Evolutionary conservation across 768 basidiomycete species (phyloP).

Genomic region (Podaxis mareebaensis): DNA sequence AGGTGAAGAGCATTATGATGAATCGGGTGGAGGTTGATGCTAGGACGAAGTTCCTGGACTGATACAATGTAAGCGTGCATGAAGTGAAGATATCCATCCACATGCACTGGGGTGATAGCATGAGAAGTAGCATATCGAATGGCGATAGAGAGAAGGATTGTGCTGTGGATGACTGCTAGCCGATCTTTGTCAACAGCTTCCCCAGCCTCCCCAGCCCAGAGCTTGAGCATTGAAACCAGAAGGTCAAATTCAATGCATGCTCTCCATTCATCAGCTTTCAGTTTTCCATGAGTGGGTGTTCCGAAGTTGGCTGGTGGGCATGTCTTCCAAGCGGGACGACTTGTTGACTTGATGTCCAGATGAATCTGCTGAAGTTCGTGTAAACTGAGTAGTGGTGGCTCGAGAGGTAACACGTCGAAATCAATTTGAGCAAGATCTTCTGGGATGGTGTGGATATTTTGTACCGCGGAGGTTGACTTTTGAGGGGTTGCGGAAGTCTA

Average conservation of each 20-base stretch:
- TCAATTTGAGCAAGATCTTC: background rate
- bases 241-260: slow-evolving; percentile 24
- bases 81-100: slow-evolving; percentile 11
- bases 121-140: slow-evolving; percentile 17
- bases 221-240: slow-evolving; percentile 19
- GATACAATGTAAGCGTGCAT: slow-evolving; percentile 17
- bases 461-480: background rate
- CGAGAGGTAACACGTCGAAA: background rate
- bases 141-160: slow-evolving; percentile 21
- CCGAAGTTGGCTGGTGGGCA: slow-evolving; percentile 16
- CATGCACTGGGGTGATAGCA: slow-evolving; percentile 18
- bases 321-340: slow-evolving; percentile 12
- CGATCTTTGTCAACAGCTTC: background rate
- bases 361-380: slow-evolving; percentile 13
- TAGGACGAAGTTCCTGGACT: slow-evolving; percentile 17
- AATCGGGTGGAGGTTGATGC: slow-evolving; percentile 13
- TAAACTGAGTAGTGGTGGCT: background rate
- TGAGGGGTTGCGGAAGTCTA: background rate
- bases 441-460: background rate
- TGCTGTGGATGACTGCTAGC: slow-evolving; percentile 9
- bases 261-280: slow-evolving; percentile 27
- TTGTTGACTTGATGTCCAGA: slow-evolving; percentile 11
- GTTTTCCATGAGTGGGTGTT: slow-evolving; percentile 22
- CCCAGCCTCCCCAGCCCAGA: background rate
- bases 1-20: slow-evolving; percentile 35